A percentile compares a stretch with the other conserved stretches of the same genome.
These are phyloP conservation scores for Hippophae tibetana DNA, from an alignment of 306 rosid genomes.

Conservation along the genomic window DNA sequence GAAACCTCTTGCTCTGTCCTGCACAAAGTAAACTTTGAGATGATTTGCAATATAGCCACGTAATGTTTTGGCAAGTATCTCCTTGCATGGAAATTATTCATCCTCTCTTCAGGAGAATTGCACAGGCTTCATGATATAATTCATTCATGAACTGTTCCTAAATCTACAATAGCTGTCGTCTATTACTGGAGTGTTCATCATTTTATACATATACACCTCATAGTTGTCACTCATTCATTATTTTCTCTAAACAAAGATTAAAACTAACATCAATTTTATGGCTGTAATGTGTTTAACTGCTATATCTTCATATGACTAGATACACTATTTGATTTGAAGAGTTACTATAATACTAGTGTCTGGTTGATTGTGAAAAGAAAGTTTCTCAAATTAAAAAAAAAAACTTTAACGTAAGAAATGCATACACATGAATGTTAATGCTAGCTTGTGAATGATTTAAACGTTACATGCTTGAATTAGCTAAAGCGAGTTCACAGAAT, in stretches of 20 bases:
- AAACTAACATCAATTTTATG: background rate
- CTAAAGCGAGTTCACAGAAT: background rate
- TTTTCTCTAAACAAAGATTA: conserved; percentile 3
- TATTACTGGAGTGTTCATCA: background rate
- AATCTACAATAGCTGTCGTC: background rate
- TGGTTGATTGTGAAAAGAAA: background rate
- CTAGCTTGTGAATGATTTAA: background rate
- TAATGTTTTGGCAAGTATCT: too few species aligned
- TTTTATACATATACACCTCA: background rate
- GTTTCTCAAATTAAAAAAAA: background rate
- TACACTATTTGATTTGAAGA: background rate
- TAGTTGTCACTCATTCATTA: background rate
- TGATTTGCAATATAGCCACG: background rate
- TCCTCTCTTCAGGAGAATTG: too few species aligned
- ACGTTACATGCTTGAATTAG: background rate
- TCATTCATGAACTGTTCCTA: background rate
- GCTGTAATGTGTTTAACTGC: background rate
- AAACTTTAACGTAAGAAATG: too few species aligned
- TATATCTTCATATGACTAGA: background rate
- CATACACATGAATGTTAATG: background rate
- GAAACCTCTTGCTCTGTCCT: conserved; percentile 91
- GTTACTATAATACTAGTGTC: background rate
- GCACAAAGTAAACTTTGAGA: conserved; percentile 14
- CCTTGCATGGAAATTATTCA: too few species aligned
- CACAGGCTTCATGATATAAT: background rate